Percentiles rank a stretch among this genome's conserved stretches.
Evolutionary conservation across 495 filamentous ascomycete genomes (phyloP).

Genomic region (Aspergillus taichungensis): DNA sequence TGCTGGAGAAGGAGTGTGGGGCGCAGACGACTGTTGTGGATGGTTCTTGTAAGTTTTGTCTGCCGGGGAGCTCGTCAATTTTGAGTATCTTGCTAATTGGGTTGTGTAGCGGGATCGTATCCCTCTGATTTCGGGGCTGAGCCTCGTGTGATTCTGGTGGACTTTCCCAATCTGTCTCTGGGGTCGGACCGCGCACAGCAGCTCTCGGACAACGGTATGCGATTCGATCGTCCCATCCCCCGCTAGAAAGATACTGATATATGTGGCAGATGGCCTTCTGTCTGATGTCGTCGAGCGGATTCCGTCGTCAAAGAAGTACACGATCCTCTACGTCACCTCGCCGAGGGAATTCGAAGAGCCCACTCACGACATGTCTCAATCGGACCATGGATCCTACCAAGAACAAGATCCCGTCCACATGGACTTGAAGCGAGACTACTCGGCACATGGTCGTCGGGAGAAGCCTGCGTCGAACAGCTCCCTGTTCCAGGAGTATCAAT

Average conservation of each 20-base stretch:
- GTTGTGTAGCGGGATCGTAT: conserved; percentile 34
- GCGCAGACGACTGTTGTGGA: conserved; percentile 46
- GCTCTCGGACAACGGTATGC: conserved; percentile 42
- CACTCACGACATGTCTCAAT: conserved; percentile 40
- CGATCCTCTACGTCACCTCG: conserved; percentile 53
- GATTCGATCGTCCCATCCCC: neutral
- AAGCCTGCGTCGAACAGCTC: conserved; percentile 35
- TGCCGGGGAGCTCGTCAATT: neutral
- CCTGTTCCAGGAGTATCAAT: conserved; percentile 87
- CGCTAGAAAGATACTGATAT: conserved; percentile 6
- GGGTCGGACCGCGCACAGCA: conserved; percentile 28
- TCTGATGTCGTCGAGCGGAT: conserved; percentile 47
- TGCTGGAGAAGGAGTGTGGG: conserved; percentile 45
- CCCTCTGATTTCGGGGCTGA: conserved; percentile 33
- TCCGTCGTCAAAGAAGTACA: conserved; percentile 47
- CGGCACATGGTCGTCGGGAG: conserved; percentile 20
- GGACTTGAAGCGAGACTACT: conserved; percentile 52
- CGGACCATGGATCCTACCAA: conserved; percentile 40
- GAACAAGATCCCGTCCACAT: conserved; percentile 42
- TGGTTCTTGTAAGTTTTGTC: conserved; percentile 49
- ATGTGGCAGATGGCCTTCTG: conserved; percentile 48
- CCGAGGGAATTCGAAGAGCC: conserved; percentile 32
- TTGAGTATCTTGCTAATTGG: conserved; percentile 9
- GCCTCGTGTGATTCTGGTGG: conserved; percentile 42
- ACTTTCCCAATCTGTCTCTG: conserved; percentile 42